Evolutionary conservation across 2,329 filamentous ascomycete species (phyloP), one percentile per base, ranked within the genome.

Genomic region (Metarhizium robertsii): DNA sequence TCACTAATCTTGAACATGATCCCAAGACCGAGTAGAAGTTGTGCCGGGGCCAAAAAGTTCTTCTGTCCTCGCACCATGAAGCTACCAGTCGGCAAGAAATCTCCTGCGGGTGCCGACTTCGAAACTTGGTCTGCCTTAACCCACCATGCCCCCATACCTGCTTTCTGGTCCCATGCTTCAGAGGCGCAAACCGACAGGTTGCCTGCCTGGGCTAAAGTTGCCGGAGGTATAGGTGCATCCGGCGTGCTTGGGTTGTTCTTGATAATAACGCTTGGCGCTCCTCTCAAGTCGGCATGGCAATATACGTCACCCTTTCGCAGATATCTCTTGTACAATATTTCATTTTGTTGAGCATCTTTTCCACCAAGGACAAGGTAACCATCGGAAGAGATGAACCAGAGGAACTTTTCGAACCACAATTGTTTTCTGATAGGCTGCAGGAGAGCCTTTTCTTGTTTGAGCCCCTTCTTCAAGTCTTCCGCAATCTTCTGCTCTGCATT

Each of bases 391-490:
- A 97, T 82, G 72, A 99, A 99, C 80, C 90, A 97, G 32, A 85
- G 77, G 64, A 96, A 99, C 71, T 99, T 99, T 66, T 99, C 94
- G 62, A 96, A 99, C 94, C 94, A 99, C 64, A 92, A 81, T 61
- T 86, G 87, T 65, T 85, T 87, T 55, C 94, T 83, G 8, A 96
- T 86, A 0, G 88, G 90, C 49, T 92, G 85, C 10, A 97, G 74
- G 2, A 95, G 76, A 20, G 90, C 86, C 69, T 96, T 96, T 71
- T 97, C 94, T 66, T 94, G 87, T 73, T 96, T 96, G 55, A 97
- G 71, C 0, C 85, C 87, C 65, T 91, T 92, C 72, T 89, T 95
- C 25, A 97, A 76, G 67, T 96, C 90, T 13, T 88, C 83, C 4
- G 81, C 78, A 25, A 97, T 92, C 71, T 96, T 96, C 65, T 88